phyloP scores from a whole-genome alignment of 495 filamentous ascomycete species.

The Aspergillus egyptiacus region DNA sequence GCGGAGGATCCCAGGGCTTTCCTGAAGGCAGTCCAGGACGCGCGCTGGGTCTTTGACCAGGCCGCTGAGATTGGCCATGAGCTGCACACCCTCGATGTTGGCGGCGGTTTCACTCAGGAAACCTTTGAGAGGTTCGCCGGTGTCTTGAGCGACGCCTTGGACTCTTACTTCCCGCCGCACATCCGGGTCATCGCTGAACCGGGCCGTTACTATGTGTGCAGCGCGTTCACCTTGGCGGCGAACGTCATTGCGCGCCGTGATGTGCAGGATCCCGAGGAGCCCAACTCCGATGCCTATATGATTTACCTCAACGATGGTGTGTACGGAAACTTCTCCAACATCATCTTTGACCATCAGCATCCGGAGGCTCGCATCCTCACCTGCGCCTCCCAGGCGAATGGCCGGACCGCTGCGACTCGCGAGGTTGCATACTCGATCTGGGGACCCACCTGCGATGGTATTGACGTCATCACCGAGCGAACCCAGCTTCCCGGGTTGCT shows the following conservation, averaged over 20 bases:
- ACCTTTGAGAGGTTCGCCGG: constrained; percentile 86
- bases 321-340: constrained; percentile 97
- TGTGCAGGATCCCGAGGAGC: constrained; percentile 54
- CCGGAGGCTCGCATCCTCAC: constrained; percentile 77
- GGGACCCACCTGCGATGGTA: constrained; percentile 97
- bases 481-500: constrained; percentile 66
- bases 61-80: constrained; percentile 70
- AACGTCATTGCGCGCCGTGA: constrained; percentile 95
- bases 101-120: constrained; percentile 83
- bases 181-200: constrained; percentile 93
- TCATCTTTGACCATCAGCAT: constrained; percentile 98
- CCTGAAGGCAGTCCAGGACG: constrained; percentile 82
- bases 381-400: constrained; percentile 43
- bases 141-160: constrained; percentile 71
- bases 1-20: constrained; percentile 87
- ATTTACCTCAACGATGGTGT: constrained; percentile 94
- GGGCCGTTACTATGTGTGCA: constrained; percentile 87
- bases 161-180: constrained; percentile 77
- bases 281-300: constrained; percentile 71
- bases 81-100: constrained; percentile 85
- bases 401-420: constrained; percentile 44
- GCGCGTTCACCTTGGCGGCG: constrained; percentile 88
- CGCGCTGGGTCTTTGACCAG: constrained; percentile 84
- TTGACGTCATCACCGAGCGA: constrained; percentile 80
- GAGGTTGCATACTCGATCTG: constrained; percentile 79